phyloP scores from a whole-genome alignment of 75 land plant genomes.

The Sequoia sempervirens region DNA sequence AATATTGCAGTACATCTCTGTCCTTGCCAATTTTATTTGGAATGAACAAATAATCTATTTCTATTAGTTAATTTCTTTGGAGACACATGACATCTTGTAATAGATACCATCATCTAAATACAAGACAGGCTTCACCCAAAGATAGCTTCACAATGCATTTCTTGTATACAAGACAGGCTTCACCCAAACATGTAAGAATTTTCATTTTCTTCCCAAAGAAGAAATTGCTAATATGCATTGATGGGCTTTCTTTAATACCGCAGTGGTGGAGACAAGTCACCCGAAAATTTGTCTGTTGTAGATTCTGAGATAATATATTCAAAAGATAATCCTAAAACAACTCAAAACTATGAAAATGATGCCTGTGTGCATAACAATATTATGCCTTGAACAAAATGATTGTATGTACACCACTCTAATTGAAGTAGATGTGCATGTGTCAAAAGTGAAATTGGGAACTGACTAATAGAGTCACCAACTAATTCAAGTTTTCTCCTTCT shows the following conservation, averaged over 20 bases:
- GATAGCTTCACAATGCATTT: neutral
- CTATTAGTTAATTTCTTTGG: neutral
- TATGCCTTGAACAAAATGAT: neutral
- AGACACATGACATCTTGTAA: neutral
- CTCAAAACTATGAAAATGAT: neutral
- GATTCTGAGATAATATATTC: neutral
- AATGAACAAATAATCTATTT: neutral
- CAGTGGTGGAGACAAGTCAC: neutral
- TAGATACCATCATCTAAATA: neutral
- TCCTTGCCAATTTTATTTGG: neutral
- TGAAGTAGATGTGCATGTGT: neutral
- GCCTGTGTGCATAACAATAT: neutral
- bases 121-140: neutral
- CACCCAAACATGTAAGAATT: neutral
- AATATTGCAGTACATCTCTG: neutral
- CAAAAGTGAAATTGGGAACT: neutral
- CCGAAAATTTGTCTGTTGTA: neutral
- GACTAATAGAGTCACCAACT: neutral
- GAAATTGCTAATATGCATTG: neutral
- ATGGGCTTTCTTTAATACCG: neutral
- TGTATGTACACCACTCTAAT: neutral
- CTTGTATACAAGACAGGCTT: neutral
- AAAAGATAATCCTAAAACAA: neutral
- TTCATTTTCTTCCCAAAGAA: neutral
- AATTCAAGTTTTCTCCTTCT: neutral